Base-by-base conservation (phyloP, 768 basidiomycete species). In the Pisolithus microcarpus region DNA sequence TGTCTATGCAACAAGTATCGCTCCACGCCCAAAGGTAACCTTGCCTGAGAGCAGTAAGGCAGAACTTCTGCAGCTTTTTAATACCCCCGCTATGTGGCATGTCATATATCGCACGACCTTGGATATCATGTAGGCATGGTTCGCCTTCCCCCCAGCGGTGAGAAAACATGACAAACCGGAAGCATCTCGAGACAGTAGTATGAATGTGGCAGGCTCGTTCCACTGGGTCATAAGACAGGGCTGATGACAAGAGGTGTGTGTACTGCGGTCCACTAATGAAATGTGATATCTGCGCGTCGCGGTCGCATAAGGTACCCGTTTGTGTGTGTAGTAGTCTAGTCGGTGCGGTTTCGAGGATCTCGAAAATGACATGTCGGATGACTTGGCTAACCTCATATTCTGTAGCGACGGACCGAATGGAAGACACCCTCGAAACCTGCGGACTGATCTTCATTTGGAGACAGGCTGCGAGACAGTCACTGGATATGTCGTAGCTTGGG, bases 1-100 rank as follows among this genome's bases (percentile, higher is more conserved):
- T 51, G 37, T 51, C 43, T 30, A 51, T 51, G 36, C 50, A 51
- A 15, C 50, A 51, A 24, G 50, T 51, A 37, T 51, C 50, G 26
- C 49, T 43, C 49, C 49, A 49, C 18, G 40, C 49, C 49, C 49
- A 51, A 4, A 23, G 16, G 13, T 43, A 37, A 8, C 42, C 43
- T 34, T 19, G 34, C 13, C 23, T 8, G 23, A 8, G 7, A 39
- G 50, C 50, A n/a, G 40, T 43, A 11, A 16, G 28, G 19, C 38
- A 39, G 34, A 51, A 51, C 16, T 16, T 19, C 23, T 51, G 50
- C 3, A 51, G 43, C 19, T 51, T 51, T 13, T 7, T 36, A 9
- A 51, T 15, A 24, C 50, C 50, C 18, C 31, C 44, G 13, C 18
- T 46, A 8, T n/a, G 28, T 7, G n/a, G n/a, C 28, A n/a, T 36